Evolutionary conservation across 2,329 filamentous ascomycete species (phyloP).

Genomic region (Colletotrichum camelliae): DNA sequence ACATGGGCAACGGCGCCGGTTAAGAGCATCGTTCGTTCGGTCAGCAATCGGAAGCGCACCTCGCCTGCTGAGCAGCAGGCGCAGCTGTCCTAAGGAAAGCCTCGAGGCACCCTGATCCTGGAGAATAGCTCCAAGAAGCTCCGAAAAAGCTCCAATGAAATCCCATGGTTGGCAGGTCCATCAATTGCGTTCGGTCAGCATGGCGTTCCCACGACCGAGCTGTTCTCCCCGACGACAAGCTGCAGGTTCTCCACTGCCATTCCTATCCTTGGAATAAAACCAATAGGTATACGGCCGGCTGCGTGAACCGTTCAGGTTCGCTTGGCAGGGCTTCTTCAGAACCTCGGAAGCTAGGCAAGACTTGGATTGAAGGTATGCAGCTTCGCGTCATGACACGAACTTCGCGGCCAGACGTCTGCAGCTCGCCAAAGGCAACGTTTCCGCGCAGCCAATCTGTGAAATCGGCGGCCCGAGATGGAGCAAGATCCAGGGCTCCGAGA

Average conservation of each 20-base stretch:
- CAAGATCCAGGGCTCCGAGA: not conserved
- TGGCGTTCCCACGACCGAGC: not conserved
- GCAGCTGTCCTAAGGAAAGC: not conserved
- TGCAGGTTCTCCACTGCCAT: not conserved
- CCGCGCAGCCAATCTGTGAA: not conserved
- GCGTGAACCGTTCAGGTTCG: not conserved
- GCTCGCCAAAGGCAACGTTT: not conserved
- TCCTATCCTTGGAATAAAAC: not conserved
- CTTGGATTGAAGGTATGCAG: not conserved
- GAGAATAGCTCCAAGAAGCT: not conserved
- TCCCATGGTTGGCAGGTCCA: not conserved
- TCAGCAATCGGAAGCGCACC: not conserved
- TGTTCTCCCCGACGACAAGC: not conserved
- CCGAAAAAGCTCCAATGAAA: not conserved
- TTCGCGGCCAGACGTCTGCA: not conserved
- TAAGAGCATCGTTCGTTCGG: not conserved
- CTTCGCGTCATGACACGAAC: slow-evolving; percentile 5
- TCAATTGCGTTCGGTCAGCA: not conserved
- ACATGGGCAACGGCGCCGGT: not conserved
- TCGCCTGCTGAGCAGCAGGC: not conserved
- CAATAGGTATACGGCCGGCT: not conserved
- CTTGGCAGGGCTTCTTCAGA: not conserved
- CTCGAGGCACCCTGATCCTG: not conserved
- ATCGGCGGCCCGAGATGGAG: not conserved
- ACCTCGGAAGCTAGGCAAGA: not conserved